Evolutionary conservation across 1,284 basidiomycete species (phyloP).

Genomic region (Austroboletus novae-zelandiae): DNA sequence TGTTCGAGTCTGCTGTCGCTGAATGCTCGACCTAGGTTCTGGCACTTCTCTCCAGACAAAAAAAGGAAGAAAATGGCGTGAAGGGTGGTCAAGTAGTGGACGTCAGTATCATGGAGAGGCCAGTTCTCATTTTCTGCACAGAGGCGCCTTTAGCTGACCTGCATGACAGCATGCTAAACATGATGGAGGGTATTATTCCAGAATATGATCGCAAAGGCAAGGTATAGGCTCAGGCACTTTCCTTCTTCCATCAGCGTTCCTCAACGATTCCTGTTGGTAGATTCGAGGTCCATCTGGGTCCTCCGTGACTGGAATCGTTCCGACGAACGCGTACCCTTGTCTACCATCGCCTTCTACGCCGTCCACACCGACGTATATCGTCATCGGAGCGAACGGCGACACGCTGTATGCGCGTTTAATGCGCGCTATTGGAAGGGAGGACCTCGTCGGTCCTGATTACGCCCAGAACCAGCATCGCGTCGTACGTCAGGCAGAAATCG

Average conservation of each 20-base stretch:
- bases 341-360: conserved; percentile 43
- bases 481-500: conserved; percentile 54
- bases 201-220: conserved; percentile 70
- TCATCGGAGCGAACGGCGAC: conserved; percentile 71
- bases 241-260: neutral
- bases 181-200: conserved; percentile 76
- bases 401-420: conserved; percentile 66
- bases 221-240: conserved; percentile 29
- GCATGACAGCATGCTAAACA: conserved; percentile 56
- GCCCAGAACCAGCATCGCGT: conserved; percentile 65
- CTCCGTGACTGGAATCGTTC: conserved; percentile 69
- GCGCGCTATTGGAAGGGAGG: conserved; percentile 53
- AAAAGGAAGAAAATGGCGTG: conserved; percentile 36
- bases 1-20: neutral
- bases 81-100: conserved; percentile 59
- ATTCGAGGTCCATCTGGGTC: conserved; percentile 70
- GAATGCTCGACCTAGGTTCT: conserved; percentile 47
- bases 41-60: conserved; percentile 60
- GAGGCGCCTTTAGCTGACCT: neutral
- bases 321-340: conserved; percentile 71
- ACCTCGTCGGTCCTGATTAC: conserved; percentile 55
- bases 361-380: conserved; percentile 50
- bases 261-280: conserved; percentile 26
- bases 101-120: conserved; percentile 73
- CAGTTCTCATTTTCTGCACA: neutral